Percentiles rank a stretch among this genome's conserved stretches.
phyloP scores from a whole-genome alignment of 225 moss, liverwort and hornwort genomes.

The Polytrichum formosum region DNA sequence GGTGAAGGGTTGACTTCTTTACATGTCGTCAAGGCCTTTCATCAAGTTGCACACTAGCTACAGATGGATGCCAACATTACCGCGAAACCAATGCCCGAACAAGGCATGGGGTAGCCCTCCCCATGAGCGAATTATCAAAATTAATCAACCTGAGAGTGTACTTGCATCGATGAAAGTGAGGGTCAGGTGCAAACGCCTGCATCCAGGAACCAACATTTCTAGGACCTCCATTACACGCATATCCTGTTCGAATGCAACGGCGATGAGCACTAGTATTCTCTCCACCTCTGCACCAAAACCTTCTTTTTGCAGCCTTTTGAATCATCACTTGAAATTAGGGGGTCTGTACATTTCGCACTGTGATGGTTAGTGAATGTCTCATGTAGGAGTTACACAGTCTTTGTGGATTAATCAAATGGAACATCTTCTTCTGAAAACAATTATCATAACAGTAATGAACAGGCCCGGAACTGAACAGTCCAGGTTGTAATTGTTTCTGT shows the following conservation, averaged over 20 bases:
- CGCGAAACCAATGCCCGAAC: not conserved
- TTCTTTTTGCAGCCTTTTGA: not conserved
- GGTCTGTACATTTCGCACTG: not conserved
- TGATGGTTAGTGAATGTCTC: not conserved
- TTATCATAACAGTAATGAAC: not conserved
- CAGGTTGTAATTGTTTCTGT: too few species aligned
- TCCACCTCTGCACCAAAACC: not conserved
- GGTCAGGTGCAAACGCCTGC: not conserved
- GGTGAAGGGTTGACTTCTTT: not conserved
- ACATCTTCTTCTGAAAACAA: not conserved
- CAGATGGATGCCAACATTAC: not conserved
- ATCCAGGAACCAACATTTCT: conserved; percentile 6
- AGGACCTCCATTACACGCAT: not conserved
- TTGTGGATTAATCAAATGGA: not conserved
- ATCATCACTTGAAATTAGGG: not conserved
- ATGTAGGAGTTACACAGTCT: not conserved
- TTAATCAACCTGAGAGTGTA: not conserved
- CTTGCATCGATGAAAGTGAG: not conserved
- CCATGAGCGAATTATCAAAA: not conserved
- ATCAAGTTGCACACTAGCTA: conserved; percentile 28
- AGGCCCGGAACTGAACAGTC: too few species aligned
- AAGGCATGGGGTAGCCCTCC: not conserved
- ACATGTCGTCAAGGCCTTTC: conserved; percentile 22
- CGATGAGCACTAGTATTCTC: conserved; percentile 12
- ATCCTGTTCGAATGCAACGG: conserved; percentile 3